Evolutionary conservation across 2,329 filamentous ascomycete genomes (phyloP).

Genomic region (Beauveria caledonica): DNA sequence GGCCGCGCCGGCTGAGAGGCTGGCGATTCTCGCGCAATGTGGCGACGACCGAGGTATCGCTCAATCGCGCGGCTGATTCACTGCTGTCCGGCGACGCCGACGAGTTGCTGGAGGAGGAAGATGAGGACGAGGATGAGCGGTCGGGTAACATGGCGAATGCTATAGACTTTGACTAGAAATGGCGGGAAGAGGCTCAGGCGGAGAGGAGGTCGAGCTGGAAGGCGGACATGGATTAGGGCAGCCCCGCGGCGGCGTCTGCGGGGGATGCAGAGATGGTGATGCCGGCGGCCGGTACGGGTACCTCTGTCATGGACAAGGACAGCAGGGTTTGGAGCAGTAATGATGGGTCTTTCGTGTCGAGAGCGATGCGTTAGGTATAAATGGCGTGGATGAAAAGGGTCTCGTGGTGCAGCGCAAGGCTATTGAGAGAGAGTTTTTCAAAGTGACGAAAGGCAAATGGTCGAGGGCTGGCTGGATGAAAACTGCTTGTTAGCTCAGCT

Average conservation of each 20-base stretch:
- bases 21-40: neutral
- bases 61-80: neutral
- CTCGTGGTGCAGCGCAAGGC: neutral
- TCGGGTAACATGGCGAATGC: neutral
- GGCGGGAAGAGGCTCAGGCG: neutral
- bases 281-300: neutral
- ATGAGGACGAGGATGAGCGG: neutral
- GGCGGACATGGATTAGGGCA: neutral
- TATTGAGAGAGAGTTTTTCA: neutral
- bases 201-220: neutral
- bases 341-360: neutral
- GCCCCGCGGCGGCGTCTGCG: slow-evolving; percentile 3
- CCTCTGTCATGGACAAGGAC: neutral
- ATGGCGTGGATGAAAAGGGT: neutral
- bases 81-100: neutral
- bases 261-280: neutral
- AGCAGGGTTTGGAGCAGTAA: neutral
- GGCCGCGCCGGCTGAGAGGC: slow-evolving; percentile 17
- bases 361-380: neutral
- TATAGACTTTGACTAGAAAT: neutral
- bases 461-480: neutral
- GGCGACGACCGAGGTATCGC: neutral
- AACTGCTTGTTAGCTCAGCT: slow-evolving; percentile 2
- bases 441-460: neutral
- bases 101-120: neutral